These are phyloP conservation scores for Candida tetrigidarum DNA, from an alignment of 1,139 yeast genomes.

Conservation along the genomic window DNA sequence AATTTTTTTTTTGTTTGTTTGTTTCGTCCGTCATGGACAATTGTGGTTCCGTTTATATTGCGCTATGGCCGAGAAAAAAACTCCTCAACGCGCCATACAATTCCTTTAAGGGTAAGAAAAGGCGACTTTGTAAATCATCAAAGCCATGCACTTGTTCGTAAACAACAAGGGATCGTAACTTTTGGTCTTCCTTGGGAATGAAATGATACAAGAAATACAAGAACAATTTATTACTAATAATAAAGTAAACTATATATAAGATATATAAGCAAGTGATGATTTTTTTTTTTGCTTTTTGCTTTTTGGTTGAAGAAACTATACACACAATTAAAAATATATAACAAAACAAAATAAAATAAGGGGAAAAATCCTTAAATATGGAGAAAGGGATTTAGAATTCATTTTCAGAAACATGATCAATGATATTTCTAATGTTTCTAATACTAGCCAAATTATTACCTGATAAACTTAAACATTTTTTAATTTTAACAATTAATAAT, in stretches of 20 bases:
- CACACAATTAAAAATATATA: background rate
- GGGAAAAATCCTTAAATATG: background rate
- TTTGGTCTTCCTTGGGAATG: no score
- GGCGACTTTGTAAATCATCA: background rate
- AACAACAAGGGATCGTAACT: no score
- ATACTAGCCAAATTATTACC: slow-evolving; percentile 8
- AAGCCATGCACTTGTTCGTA: no score
- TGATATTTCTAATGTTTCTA: slow-evolving; percentile 7
- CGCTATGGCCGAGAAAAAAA: no score
- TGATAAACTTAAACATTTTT: slow-evolving; percentile 53
- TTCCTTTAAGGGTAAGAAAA: background rate
- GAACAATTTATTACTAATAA: no score
- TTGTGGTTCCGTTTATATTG: no score
- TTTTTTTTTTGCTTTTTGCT: background rate
- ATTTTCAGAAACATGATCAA: slow-evolving; percentile 6
- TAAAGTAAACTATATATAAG: background rate
- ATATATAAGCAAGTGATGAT: no score
- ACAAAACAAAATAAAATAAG: background rate
- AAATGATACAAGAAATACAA: no score
- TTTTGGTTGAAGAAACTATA: background rate
- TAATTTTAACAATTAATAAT: slow-evolving; percentile 60
- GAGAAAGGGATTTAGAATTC: no score
- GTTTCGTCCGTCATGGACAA: no score
- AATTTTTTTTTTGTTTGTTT: no score
- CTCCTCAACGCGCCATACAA: background rate